These are phyloP conservation scores for Pyrenochaeta sp. DNA, from an alignment of 2,329 filamentous ascomycete species.

Conservation along the genomic window DNA sequence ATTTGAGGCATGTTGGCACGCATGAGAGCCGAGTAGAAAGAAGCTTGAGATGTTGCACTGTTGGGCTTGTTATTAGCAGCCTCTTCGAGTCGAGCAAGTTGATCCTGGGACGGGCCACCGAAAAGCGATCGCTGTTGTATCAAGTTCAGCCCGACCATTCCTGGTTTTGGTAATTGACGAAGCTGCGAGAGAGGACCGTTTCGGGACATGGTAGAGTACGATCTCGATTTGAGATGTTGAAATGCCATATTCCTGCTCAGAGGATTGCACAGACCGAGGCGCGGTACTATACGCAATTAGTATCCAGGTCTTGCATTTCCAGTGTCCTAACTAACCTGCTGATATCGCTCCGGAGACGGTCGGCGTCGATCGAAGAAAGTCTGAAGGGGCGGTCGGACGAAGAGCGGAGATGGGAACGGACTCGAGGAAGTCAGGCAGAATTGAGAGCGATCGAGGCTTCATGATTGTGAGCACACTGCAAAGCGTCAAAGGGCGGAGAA, in stretches of 20 bases:
- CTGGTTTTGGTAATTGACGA: conserved; percentile 37
- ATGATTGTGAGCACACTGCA: conserved; percentile 10
- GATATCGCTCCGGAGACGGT: conserved; percentile 21
- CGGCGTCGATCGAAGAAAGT: conserved; percentile 16
- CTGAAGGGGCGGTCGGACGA: conserved; percentile 15
- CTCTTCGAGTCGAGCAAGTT: conserved; percentile 86
- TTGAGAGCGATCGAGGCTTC: conserved; percentile 17
- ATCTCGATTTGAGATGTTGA: conserved; percentile 31
- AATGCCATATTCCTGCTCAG: conserved; percentile 38
- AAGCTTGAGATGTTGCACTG: conserved; percentile 87
- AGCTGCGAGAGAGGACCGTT: conserved; percentile 41
- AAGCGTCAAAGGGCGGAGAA: neutral
- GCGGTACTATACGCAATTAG: conserved; percentile 34
- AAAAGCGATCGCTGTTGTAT: conserved; percentile 55
- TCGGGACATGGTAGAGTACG: conserved; percentile 51
- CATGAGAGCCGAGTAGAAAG: conserved; percentile 90
- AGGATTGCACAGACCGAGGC: conserved; percentile 46
- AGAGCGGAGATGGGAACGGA: conserved; percentile 30
- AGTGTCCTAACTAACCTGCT: conserved; percentile 26
- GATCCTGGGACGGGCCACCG: conserved; percentile 58
- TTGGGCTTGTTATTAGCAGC: conserved; percentile 90
- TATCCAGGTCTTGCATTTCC: neutral
- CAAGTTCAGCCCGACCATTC: conserved; percentile 48
- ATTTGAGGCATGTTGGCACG: conserved; percentile 94
- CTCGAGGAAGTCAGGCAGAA: conserved; percentile 31